Base-by-base conservation (phyloP, 2,329 filamentous ascomycete genomes). In the Simplicillium sp. region DNA sequence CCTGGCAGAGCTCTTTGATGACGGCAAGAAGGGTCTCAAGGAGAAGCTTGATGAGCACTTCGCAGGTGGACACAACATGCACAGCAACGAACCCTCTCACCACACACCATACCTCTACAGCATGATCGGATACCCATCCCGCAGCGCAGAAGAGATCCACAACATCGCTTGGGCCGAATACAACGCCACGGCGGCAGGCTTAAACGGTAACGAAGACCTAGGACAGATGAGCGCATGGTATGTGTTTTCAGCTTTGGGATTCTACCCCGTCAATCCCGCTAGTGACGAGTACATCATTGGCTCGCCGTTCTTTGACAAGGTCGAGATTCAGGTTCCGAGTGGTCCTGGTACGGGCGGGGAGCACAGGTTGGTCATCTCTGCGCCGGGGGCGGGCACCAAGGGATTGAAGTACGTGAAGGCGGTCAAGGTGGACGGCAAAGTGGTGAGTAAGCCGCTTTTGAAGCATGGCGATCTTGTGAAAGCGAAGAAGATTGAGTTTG, bases 141-240 rank as follows among this genome's bases (percentile, higher is more conserved):
- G 47, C 2, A 59, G 66, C 1, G 65, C 67, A 4, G 59, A 64
- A 4, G 53, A 57, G 7, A 57, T 66, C 6, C 54, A 64, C 5
- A 42, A 47, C 1, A 53, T 68, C 29, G 63, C 65, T 3, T 61
- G 52, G 52, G 31, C 47, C 53, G 61, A 67, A 16, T 70, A 68
- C 37, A 70, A 70, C 32, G 60, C 65, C 8, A 70, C 67, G 1
- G 61, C 64, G 31, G 58, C 63, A 1, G 67, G 68, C 1, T 46
- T 71, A 1, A 61, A 62, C 29, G 67, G 67, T 1, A 71, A 70
- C 44, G 67, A 71, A 44, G 66, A 71, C 46, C 51, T 71, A 3
- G 67, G 67, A 2, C 67, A 71, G 53, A 71, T 70, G 66, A 70
- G 65, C 44, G 65, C 66, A 1, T 71, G 66, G 66, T 70, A 68